Evolutionary conservation across 225 moss, liverwort and hornwort genomes (phyloP), one percentile per base, ranked within the genome.

Genomic region (Straminergon stramineum): DNA sequence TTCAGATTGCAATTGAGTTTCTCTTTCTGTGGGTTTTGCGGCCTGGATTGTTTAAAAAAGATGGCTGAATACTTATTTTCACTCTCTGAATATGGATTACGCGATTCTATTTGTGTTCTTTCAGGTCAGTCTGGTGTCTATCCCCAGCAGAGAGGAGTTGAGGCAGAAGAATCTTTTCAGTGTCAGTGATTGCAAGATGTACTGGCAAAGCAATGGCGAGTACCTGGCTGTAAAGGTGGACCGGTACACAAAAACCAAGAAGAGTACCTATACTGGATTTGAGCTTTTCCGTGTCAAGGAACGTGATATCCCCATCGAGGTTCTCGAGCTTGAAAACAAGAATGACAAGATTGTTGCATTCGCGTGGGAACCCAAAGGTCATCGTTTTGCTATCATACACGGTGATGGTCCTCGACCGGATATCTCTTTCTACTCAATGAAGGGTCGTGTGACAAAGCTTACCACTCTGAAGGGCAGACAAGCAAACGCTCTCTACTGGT

Each of bases 111-210:
- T 61, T 63, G 48, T 88, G 51, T 61, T 89, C 24, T 68, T 75
- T 75, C 97, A 99, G 99, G 99, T 99, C 13, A 97, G 97, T 96
- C 86, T 99, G 88, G 95, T 99, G 75, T 94, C 96, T 18, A 97
- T 99, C 52, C 99, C 99, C 27, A 97, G 97, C 90, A 96, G 99
- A 87, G 99, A 99, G 84, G 99, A 99, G 94, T 92, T 99, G 86
- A 94, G 99, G 89, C 99, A 99, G 89, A 99, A 99, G 79, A 99
- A 99, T 92, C 95, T 99, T 27, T 99, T 99, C 86, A 97, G 97
- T 87, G 99, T 97, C 20, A 97, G 99, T 77, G 99, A 99, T 91
- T 99, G 99, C 90, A 99, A 99, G 89, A 95, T 99, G 97, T 99
- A 99, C 86, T 99, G 99, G 99, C 99, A 99, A 94, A 98, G 97